Evolutionary conservation across 2,329 filamentous ascomycete genomes (phyloP), one percentile per base, ranked within the genome.

Genomic region (Penicillium sumatraense): DNA sequence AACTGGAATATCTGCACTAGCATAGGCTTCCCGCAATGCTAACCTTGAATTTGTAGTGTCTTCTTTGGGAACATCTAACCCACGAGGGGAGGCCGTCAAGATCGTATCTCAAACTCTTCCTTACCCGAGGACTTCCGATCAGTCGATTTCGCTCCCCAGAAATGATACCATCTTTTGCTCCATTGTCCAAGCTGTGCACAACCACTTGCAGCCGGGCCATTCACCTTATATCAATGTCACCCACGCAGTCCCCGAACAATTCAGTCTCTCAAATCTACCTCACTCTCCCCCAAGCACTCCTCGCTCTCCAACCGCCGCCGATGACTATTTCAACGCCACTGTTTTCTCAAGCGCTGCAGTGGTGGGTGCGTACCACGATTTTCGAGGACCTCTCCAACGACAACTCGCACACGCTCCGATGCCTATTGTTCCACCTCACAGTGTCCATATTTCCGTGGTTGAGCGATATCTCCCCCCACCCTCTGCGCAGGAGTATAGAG

Each of bases 391-490:
- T 3, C 77, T 81, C 8, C 68, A 68, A 49, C 57, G 64, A 13
- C 67, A 68, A n/a, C 50, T 68, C 36, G 59, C 72, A n/a, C 77
- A 80, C 40, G 81, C 79, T 11, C 83, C 83, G 10, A 75, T 80
- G 52, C 83, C 84, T 2, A 79, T 86, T 40, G 85, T 86, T 1
- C 81, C 84, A 5, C 85, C 85, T 0, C 80, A 79, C 16, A 84
- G 81, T 47, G 83, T 87, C 57, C 80, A 87, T 51, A 74, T 87
- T 36, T 83, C 84, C 2, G 77, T 87, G 11, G 78, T 88, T 3
- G 86, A 88, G 70, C 81, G 86, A 33, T 88, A 86, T 68, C 84
- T 88, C n/a, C 86, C 86, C 16, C 85, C 86, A 2, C 80, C 83
- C 0, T 85, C 80, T 20, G 66, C 74, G 1, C 79, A 83, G 61